phyloP scores from a whole-genome alignment of 345 rosid genomes.

The Anastatica hierochuntica region DNA sequence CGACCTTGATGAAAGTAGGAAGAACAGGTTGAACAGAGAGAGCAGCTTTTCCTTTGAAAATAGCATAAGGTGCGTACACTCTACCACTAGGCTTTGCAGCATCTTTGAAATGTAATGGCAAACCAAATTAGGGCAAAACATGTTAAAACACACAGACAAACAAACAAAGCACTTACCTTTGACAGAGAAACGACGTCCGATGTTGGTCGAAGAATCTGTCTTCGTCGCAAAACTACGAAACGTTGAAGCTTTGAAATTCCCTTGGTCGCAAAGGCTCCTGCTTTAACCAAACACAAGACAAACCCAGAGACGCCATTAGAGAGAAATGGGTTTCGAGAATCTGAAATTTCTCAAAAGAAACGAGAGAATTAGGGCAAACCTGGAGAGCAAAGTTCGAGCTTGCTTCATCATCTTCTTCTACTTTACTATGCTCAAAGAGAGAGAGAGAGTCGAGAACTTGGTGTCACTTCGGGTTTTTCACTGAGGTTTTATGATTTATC shows the following conservation, averaged over 20 bases:
- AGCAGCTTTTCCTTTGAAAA: constrained; percentile 89
- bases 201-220: constrained; percentile 37
- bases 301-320: neutral
- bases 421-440: neutral
- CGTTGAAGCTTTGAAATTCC: constrained; percentile 13
- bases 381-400: constrained; percentile 33
- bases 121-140: neutral
- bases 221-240: constrained; percentile 28
- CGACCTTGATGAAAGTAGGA: constrained; percentile 50
- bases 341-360: neutral
- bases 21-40: constrained; percentile 61
- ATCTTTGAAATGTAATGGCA: constrained; percentile 6
- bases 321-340: neutral
- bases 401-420: constrained; percentile 31
- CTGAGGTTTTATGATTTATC: neutral
- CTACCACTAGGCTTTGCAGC: constrained; percentile 32
- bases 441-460: neutral
- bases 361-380: constrained; percentile 19
- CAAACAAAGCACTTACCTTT: constrained; percentile 22
- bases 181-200: constrained; percentile 22
- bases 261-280: constrained; percentile 32
- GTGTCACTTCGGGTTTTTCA: neutral
- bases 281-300: neutral
- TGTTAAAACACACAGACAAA: neutral
- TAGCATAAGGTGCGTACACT: constrained; percentile 58